Base-by-base conservation (phyloP, 345 rosid genomes). In the Brassica cretica region DNA sequence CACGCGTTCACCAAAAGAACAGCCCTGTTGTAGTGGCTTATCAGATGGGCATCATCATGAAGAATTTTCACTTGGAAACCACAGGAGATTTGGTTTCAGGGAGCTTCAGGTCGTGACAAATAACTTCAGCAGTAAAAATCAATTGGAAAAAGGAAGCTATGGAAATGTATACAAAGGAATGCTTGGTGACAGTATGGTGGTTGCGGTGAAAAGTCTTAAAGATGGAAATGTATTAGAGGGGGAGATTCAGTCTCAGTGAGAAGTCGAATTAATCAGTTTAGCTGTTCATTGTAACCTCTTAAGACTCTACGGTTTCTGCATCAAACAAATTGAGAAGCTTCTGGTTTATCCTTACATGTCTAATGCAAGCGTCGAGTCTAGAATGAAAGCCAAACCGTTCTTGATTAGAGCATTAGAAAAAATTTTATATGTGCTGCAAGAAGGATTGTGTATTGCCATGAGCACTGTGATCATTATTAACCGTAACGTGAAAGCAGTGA, bases 151-250 rank as follows among this genome's bases (percentile, higher is more conserved):
- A 37, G 44, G 44, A 37, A 0, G 37, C 37, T 33, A 33, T 7
- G 37, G 37, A 7, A 33, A 33, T 7, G 37, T 33, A 33, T 94
- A 27, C 29, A 27, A 4, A 27, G 29, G 29, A 27, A 27, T 27
- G 4, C 29, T 27, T 27, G 29, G 29, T 3, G 29, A 27, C 29
- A 27, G 29, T 27, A 82, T 79, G 0, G 65, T 82, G 14, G 84
- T 82, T 53, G 84, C 84, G n/a, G 84, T 82, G 60, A 82, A 82
- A 66, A 82, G 84, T 51, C 82, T 82, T 14, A 82, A 78, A 74
- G 80, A 78, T 64, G 84, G 79, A 35, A 75, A 75, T 32, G 82
- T 82, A 33, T 59, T 75, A 44, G 84, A 82, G 65, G 84, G 84
- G 59, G 84, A 82, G 76, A 78, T 82, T 65, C 84, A 82, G 29